A percentile compares a stretch with the other conserved stretches of the same genome.
phyloP scores from a whole-genome alignment of 306 rosid genomes.

The Medicago ruthenica region DNA sequence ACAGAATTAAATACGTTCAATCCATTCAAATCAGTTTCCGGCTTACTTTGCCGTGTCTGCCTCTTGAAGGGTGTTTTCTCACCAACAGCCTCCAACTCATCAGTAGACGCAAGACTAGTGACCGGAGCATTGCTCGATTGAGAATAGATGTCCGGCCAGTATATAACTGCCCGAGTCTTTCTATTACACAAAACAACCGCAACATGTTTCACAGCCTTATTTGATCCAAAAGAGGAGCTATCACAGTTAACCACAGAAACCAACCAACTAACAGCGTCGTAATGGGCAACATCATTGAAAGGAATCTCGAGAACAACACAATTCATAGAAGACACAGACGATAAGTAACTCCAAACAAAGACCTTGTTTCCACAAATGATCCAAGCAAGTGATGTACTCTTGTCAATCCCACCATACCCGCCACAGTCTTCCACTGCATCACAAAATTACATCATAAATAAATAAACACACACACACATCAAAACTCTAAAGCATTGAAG shows the following conservation, averaged over 20 bases:
- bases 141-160: constrained; percentile 81
- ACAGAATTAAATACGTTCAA: constrained; percentile 63
- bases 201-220: constrained; percentile 60
- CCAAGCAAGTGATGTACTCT: constrained; percentile 81
- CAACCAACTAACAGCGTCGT: constrained; percentile 68
- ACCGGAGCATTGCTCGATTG: constrained; percentile 53
- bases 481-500: constrained; percentile 8
- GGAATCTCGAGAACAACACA: constrained; percentile 86
- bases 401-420: constrained; percentile 80
- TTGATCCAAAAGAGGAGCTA: constrained; percentile 43
- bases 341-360: constrained; percentile 80
- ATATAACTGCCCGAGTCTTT: constrained; percentile 67
- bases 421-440: constrained; percentile 59
- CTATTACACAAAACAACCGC: constrained; percentile 69
- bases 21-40: constrained; percentile 49
- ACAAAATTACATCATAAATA: constrained; percentile 27
- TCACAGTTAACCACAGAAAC: constrained; percentile 77
- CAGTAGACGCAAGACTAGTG: constrained; percentile 64
- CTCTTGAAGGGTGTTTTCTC: constrained; percentile 52
- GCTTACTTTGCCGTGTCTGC: constrained; percentile 52
- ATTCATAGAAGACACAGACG: constrained; percentile 58
- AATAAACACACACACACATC: background rate
- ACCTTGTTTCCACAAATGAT: constrained; percentile 71
- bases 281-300: constrained; percentile 43
- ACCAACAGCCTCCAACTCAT: constrained; percentile 58